Conservation (phyloP, 176 grass and related monocot species). For the bread wheat (Triticum aestivum) region DNA sequence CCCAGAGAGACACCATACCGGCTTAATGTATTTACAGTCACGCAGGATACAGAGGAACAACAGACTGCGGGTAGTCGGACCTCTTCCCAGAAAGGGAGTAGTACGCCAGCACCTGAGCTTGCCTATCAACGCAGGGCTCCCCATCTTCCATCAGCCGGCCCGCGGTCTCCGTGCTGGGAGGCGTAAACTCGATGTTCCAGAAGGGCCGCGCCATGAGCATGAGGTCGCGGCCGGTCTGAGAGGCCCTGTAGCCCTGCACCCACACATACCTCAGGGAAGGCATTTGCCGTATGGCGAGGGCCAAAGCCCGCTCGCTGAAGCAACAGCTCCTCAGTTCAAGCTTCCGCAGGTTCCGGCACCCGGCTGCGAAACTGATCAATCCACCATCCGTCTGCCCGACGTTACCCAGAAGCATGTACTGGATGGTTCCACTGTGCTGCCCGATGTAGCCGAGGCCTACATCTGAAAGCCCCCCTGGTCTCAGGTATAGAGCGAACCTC, state of each 20-base stretch:
- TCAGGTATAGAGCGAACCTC: slow-evolving; percentile 81
- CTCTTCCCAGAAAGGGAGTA: slow-evolving; percentile 80
- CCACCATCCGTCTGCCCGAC: slow-evolving; percentile 76
- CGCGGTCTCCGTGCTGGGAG: slow-evolving; percentile 27
- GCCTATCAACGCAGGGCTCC: slow-evolving; percentile 39
- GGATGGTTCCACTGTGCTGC: slow-evolving; percentile 62
- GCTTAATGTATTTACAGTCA: slow-evolving; percentile 69
- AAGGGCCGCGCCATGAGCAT: slow-evolving; percentile 70
- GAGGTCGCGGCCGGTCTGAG: slow-evolving; percentile 54
- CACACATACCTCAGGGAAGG: slow-evolving; percentile 74
- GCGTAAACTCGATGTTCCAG: slow-evolving; percentile 96
- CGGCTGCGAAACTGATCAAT: slow-evolving; percentile 59
- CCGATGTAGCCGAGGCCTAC: slow-evolving; percentile 73
- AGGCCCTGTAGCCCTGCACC: slow-evolving; percentile 81
- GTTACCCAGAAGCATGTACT: slow-evolving; percentile 84
- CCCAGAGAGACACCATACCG: neutral
- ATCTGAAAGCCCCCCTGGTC: slow-evolving; percentile 90
- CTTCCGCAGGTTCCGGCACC: slow-evolving; percentile 67
- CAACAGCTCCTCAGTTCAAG: slow-evolving; percentile 84
- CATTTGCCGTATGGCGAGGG: slow-evolving; percentile 46
- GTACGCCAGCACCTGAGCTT: slow-evolving; percentile 83
- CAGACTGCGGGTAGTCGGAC: slow-evolving; percentile 61
- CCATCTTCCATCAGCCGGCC: slow-evolving; percentile 35
- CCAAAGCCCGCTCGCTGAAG: slow-evolving; percentile 81
- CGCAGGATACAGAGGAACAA: slow-evolving; percentile 65